phyloP scores from a whole-genome alignment of 805 yeast genomes.

The Saturnispora galanensis region DNA sequence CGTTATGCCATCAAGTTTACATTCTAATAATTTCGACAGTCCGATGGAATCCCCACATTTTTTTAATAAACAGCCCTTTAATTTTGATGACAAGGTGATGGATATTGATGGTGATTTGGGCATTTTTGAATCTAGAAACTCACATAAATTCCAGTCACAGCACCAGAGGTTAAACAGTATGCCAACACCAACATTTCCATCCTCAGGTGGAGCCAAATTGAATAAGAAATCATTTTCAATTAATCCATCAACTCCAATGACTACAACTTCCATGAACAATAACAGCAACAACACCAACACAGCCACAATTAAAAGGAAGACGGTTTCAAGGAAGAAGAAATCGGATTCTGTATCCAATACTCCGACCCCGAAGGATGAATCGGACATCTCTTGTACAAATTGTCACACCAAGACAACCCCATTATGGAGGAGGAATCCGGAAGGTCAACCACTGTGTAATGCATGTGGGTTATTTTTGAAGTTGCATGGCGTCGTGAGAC shows the following conservation, averaged over 20 bases:
- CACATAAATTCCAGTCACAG: background rate
- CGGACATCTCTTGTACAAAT: constrained; percentile 52
- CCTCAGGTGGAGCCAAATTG: background rate
- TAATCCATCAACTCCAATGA: too few relatives aligned
- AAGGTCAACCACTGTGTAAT: constrained; percentile 87
- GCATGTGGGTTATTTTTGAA: constrained; percentile 93
- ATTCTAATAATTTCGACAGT: constrained; percentile 14
- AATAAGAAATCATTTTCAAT: background rate
- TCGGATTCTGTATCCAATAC: background rate
- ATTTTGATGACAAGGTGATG: constrained; percentile 12
- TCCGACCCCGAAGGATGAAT: constrained; percentile 9
- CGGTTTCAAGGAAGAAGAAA: background rate
- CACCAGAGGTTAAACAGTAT: constrained; percentile 4
- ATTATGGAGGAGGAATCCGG: constrained; percentile 86
- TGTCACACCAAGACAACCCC: constrained; percentile 93
- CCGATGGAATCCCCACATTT: constrained; percentile 18
- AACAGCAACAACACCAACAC: background rate
- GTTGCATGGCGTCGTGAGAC: constrained; percentile 91
- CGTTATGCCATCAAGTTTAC: constrained; percentile 5
- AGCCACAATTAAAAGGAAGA: background rate
- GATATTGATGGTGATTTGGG: constrained; percentile 24
- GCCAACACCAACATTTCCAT: background rate
- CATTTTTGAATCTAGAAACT: constrained; percentile 17
- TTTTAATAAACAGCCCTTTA: constrained; percentile 7
- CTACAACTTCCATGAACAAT: background rate